Percentiles rank a stretch among this genome's conserved stretches.
These are phyloP conservation scores for Zygoascus biomembranicola DNA, from an alignment of 805 yeast species.

Conservation along the genomic window DNA sequence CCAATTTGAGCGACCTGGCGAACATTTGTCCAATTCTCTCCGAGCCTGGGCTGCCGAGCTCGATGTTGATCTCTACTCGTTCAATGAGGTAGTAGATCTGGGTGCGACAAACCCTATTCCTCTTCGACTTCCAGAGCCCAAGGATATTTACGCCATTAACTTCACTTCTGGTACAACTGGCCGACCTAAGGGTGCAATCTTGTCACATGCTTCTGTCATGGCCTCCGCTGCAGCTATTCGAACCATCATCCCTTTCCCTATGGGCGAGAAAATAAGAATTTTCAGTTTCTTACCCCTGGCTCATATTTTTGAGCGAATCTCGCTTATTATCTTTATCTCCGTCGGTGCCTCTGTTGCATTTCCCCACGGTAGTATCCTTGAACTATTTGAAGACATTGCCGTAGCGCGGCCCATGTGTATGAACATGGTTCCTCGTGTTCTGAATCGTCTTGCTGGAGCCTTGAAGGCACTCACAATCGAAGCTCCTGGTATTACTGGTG, in stretches of 20 bases:
- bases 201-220: constrained; percentile 44
- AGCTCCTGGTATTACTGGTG: constrained; percentile 40
- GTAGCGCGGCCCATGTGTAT: constrained; percentile 45
- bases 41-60: constrained; percentile 22
- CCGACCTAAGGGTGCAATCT: constrained; percentile 60
- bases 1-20: constrained; percentile 30
- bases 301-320: constrained; percentile 49
- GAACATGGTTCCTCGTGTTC: constrained; percentile 56
- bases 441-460: constrained; percentile 54
- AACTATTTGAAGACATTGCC: constrained; percentile 51
- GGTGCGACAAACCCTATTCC: constrained; percentile 41
- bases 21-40: constrained; percentile 22
- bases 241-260: constrained; percentile 19
- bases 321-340: constrained; percentile 36
- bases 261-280: constrained; percentile 13
- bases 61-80: constrained; percentile 33
- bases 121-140: constrained; percentile 42
- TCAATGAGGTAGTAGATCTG: constrained; percentile 35
- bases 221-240: constrained; percentile 37
- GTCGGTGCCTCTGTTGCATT: constrained; percentile 47
- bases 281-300: constrained; percentile 46
- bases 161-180: constrained; percentile 77
- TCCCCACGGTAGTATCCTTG: constrained; percentile 45
- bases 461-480: constrained; percentile 41
- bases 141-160: constrained; percentile 50